phyloP scores from a whole-genome alignment of 1,139 yeast genomes.

The Yamadazyma sp. region DNA sequence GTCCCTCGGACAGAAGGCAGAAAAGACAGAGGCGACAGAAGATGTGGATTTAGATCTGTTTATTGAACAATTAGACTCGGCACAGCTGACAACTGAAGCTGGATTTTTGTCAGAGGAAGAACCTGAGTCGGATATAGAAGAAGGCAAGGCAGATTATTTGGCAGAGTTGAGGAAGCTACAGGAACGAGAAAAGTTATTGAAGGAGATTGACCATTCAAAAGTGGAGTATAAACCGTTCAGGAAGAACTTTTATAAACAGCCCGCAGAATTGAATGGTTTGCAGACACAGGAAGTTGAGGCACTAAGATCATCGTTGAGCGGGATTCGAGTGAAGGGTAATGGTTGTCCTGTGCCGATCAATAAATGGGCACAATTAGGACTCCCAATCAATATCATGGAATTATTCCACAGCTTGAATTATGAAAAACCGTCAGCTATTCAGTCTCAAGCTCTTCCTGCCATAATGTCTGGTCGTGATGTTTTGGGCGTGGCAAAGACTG shows the following conservation, averaged over 20 bases:
- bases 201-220: constrained; percentile 44
- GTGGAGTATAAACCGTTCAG: constrained; percentile 54
- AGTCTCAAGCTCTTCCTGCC: constrained; percentile 88
- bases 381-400: constrained; percentile 58
- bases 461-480: constrained; percentile 89
- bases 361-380: constrained; percentile 81
- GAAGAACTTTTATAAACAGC: constrained; percentile 65
- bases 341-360: constrained; percentile 66
- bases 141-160: constrained; percentile 17
- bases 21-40: constrained; percentile 14
- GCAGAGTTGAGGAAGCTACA: constrained; percentile 31
- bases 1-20: constrained; percentile 8
- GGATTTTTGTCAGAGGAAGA: constrained; percentile 4
- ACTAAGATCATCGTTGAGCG: constrained; percentile 58
- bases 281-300: constrained; percentile 53
- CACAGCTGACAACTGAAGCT: background rate
- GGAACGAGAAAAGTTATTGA: constrained; percentile 35
- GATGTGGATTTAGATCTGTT: constrained; percentile 25
- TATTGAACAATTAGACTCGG: constrained; percentile 10
- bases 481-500: constrained; percentile 94
- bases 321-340: constrained; percentile 61
- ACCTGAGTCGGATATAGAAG: constrained; percentile 1
- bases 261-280: constrained; percentile 51
- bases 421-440: constrained; percentile 79
- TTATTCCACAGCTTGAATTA: constrained; percentile 54